These are phyloP conservation scores for Macrolepiota albuminosa DNA, from an alignment of 768 basidiomycete genomes.

Conservation along the genomic window DNA sequence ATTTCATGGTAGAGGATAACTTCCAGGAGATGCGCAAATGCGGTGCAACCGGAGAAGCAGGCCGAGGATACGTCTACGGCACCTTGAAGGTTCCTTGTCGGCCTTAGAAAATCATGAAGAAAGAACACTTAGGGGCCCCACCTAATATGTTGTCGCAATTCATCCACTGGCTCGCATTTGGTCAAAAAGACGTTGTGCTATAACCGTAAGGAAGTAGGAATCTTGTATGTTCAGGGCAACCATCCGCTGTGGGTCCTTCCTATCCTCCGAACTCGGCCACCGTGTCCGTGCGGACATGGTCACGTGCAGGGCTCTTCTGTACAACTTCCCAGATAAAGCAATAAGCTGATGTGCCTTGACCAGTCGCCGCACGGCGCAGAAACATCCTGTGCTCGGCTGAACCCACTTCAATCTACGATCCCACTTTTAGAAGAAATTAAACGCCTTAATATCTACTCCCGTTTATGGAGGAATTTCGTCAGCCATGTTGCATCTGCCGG, in stretches of 20 bases:
- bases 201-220: no score
- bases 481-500: neutral
- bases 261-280: neutral
- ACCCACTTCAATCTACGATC: constrained; percentile 10
- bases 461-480: neutral
- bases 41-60: constrained; percentile 11
- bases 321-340: constrained; percentile 3
- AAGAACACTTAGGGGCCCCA: neutral
- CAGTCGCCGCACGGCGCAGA: neutral
- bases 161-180: neutral
- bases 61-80: constrained; percentile 9
- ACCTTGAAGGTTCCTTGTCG: constrained; percentile 1
- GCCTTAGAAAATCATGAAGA: neutral
- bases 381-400: neutral
- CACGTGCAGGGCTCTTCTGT: neutral
- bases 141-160: neutral
- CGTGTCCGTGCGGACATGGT: constrained; percentile 2
- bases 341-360: neutral
- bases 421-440: neutral
- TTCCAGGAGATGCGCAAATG: constrained; percentile 9
- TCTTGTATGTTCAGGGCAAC: neutral
- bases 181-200: neutral
- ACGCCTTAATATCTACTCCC: neutral
- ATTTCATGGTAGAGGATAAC: neutral
- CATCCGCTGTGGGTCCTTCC: no score